These are phyloP conservation scores for Colletotrichum sp. DNA, from an alignment of 2,329 filamentous ascomycete genomes.

Conservation along the genomic window DNA sequence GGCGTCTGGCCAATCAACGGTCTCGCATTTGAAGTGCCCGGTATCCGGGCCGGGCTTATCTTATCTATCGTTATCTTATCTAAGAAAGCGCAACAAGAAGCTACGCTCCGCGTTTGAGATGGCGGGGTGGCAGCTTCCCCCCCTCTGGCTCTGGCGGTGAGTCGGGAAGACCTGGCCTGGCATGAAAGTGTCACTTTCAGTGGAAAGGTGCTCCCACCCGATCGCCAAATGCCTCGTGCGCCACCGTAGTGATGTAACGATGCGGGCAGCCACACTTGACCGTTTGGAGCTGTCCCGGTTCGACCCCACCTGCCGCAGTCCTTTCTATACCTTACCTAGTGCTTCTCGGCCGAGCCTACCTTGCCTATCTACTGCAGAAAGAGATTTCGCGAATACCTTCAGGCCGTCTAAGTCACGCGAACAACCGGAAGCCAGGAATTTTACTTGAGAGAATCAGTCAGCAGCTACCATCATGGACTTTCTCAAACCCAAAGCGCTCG, in stretches of 20 bases:
- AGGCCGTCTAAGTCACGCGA: background rate
- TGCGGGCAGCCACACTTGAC: background rate
- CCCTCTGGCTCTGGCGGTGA: background rate
- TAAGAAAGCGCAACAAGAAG: background rate
- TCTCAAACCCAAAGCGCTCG: background rate
- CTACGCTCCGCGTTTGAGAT: background rate
- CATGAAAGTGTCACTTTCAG: background rate
- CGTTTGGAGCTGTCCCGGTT: background rate
- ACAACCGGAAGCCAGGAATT: background rate
- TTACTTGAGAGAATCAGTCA: background rate
- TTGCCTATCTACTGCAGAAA: background rate
- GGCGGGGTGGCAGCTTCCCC: background rate
- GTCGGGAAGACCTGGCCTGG: background rate
- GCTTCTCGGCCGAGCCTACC: background rate
- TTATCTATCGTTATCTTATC: background rate
- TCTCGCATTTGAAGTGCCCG: background rate
- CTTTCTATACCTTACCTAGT: background rate
- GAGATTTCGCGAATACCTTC: background rate
- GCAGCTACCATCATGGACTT: slow-evolving; percentile 7
- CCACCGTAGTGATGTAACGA: background rate
- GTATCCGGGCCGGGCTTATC: background rate
- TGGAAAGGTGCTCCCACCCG: background rate
- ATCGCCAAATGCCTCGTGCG: background rate
- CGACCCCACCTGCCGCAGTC: background rate
- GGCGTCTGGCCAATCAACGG: background rate